Conservation (phyloP, 1,284 basidiomycete genomes). For the Mycosarcoma maydis region DNA sequence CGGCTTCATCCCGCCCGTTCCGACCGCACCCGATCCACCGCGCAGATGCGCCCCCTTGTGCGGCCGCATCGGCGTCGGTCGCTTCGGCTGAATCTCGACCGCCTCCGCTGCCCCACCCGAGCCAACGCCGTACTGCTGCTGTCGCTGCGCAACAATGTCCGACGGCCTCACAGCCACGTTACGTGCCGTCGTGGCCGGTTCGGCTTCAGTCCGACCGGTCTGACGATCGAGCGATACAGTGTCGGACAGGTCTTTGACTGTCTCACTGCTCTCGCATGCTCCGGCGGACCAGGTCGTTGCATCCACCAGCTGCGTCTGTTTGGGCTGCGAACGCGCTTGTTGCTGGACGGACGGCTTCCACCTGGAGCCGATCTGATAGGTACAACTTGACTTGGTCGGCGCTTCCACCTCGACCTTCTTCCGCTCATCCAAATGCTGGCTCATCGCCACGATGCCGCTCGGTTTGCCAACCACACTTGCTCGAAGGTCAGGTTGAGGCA, state of each 20-base stretch:
- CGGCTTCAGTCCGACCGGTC: background rate
- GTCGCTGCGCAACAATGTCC: conserved; percentile 3
- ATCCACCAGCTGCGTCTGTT: conserved; percentile 16
- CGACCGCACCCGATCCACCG: background rate
- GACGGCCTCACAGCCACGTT: background rate
- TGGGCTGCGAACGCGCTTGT: background rate
- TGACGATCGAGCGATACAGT: conserved; percentile 1
- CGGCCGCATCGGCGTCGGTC: conserved; percentile 30
- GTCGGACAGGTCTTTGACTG: conserved; percentile 7
- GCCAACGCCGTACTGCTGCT: background rate
- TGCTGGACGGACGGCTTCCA: background rate
- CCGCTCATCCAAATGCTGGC: too few relatives aligned
- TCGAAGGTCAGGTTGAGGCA: conserved; percentile 29
- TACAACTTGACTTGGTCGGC: background rate
- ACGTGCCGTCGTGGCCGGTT: background rate
- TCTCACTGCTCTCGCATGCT: background rate
- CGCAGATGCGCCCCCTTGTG: conserved; percentile 9
- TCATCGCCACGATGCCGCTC: background rate
- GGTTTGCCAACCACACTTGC: background rate
- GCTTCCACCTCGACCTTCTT: background rate
- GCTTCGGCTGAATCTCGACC: conserved; percentile 23
- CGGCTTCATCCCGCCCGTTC: conserved; percentile 30
- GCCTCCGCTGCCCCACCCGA: conserved; percentile 1
- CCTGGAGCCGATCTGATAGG: conserved; percentile 2
- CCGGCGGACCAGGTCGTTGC: conserved; percentile 8